These are phyloP conservation scores for Aegilops umbellulata DNA, from an alignment of 176 grass and related monocot genomes.

Conservation along the genomic window DNA sequence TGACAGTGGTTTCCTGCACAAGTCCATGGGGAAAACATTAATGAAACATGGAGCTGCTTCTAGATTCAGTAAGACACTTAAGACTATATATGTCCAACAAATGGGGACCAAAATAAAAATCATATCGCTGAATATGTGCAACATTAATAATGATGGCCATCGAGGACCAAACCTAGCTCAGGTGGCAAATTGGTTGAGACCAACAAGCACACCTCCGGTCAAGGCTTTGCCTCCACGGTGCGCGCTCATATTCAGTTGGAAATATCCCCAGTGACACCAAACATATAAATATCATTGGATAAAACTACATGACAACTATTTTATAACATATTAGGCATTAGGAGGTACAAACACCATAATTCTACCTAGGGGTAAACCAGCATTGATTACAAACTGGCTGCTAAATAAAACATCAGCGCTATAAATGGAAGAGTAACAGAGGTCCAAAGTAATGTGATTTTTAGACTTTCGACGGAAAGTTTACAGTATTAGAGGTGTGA, in stretches of 20 bases:
- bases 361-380: background rate
- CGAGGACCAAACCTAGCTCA: background rate
- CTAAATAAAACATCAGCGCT: background rate
- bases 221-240: too few relatives aligned
- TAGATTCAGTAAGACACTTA: background rate
- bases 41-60: background rate
- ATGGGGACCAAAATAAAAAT: background rate
- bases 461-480: background rate
- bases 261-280: too few relatives aligned
- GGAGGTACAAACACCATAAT: background rate
- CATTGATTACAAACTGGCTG: background rate
- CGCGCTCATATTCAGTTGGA: too few relatives aligned
- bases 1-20: constrained; percentile 69
- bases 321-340: background rate
- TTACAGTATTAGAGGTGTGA: background rate
- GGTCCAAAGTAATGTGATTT: background rate
- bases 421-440: background rate
- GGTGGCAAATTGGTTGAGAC: too few relatives aligned
- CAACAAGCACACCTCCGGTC: too few relatives aligned
- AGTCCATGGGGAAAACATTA: background rate
- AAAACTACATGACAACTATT: background rate
- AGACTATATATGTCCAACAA: too few relatives aligned
- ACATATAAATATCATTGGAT: background rate
- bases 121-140: background rate
- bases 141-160: too few relatives aligned